Evolutionary conservation across 306 rosid species (phyloP).

Genomic region (Cucurbita maxima): DNA sequence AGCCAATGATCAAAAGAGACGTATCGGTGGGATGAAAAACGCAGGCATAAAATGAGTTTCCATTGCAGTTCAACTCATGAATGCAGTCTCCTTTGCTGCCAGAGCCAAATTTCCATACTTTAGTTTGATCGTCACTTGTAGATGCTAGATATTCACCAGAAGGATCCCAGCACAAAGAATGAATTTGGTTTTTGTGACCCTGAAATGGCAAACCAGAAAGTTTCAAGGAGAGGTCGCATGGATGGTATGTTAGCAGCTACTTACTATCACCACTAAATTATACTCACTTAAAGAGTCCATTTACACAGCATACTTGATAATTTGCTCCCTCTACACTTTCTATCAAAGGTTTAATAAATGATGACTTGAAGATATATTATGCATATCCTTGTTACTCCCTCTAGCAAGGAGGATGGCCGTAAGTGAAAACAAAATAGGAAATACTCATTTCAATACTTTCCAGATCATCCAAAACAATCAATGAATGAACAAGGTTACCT

Average conservation of each 20-base stretch:
- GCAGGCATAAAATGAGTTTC: conserved; percentile 36
- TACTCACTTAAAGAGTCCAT: background rate
- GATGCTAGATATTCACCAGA: conserved; percentile 64
- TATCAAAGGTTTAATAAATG: background rate
- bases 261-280: background rate
- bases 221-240: background rate
- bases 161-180: conserved; percentile 57
- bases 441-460: background rate
- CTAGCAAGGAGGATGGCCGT: background rate
- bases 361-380: background rate
- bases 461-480: background rate
- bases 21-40: conserved; percentile 57
- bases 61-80: conserved; percentile 27
- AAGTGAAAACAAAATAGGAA: background rate
- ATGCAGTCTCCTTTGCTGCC: conserved; percentile 31
- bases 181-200: conserved; percentile 55
- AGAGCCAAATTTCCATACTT: conserved; percentile 48
- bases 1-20: conserved; percentile 36
- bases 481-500: background rate
- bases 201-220: conserved; percentile 10
- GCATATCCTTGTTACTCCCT: background rate
- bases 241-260: background rate
- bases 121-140: conserved; percentile 45
- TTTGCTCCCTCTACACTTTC: background rate
- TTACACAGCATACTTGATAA: background rate